Percentiles rank a stretch among this genome's conserved stretches.
These are phyloP conservation scores for Maudiozyma bulderi DNA, from an alignment of 805 yeast genomes.

Conservation along the genomic window DNA sequence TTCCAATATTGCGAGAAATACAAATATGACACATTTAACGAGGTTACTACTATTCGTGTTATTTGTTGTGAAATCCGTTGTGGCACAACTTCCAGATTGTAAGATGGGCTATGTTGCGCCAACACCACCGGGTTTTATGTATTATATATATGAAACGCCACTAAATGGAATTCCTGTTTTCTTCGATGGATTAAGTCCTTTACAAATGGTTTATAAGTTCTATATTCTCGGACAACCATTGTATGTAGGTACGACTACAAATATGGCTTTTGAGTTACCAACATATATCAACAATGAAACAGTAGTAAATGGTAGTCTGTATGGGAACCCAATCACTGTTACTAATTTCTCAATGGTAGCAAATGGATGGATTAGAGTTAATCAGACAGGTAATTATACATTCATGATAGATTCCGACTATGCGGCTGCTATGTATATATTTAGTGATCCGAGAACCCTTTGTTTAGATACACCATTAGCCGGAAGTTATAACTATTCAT, in stretches of 20 bases:
- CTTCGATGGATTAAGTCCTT: neutral
- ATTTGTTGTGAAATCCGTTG: neutral
- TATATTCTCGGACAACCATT: neutral
- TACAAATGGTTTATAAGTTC: neutral
- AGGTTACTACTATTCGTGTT: too few relatives aligned
- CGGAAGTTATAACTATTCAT: too few relatives aligned
- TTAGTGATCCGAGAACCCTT: neutral
- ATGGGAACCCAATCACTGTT: neutral
- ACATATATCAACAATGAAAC: neutral
- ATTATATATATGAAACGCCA: neutral
- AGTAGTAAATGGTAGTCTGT: neutral
- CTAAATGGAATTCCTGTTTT: neutral
- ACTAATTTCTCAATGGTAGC: neutral
- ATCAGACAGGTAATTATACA: neutral
- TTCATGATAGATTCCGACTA: neutral
- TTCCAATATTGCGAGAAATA: too few relatives aligned
- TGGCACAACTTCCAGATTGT: neutral
- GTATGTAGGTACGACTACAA: neutral
- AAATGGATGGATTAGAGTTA: neutral
- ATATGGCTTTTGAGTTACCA: neutral
- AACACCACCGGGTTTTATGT: neutral
- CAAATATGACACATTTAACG: too few relatives aligned
- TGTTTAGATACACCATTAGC: too few relatives aligned
- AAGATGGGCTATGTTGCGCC: neutral
- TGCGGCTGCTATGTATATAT: neutral